Evolutionary conservation across 225 moss, liverwort and hornwort species (phyloP), one percentile per base, ranked within the genome.

Genomic region (Straminergon stramineum): DNA sequence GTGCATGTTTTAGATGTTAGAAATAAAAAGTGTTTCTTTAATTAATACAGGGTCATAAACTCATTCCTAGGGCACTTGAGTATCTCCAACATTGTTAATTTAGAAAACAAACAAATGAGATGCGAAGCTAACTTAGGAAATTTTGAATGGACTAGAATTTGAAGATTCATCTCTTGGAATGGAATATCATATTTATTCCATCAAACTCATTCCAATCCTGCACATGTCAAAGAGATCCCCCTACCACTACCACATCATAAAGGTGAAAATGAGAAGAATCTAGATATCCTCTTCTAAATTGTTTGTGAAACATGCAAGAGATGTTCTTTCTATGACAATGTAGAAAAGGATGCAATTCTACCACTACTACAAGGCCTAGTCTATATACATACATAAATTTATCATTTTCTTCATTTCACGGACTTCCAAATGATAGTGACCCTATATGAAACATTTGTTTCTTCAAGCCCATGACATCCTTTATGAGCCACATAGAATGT

Each of bases 151-250:
- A 20, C 0, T 19, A 32, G 21, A 21, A 8, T 32, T 31, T 51
- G 11, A 52, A 52, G 34, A 76, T 51, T 76, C 51, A 34, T 1
- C 8, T 21, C 17, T 52, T 5, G 3, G 2, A 32, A 52, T 76
- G 4, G 8, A 76, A 76, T 34, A 51, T 76, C 0, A 3, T 13
- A 20, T 13, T 52, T 13, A 20, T 8, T 76, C 34, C 1, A 52
- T 52, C 21, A 21, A 8, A 76, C 7, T 2, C 3, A 6, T 34
- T 76, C 8, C 2, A 52, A 2, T 32, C 3, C 5, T 20, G 20
- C 5, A 52, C 1, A 32, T 20, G 19, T 31, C 0, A 3, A 13
- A 43, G 9, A n/a, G 4, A 23, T 4, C 20, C 5, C 9, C 5
- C 21, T 28, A 32, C 32, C 8, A 75, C 13, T 34, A 19, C 20